Base-by-base conservation (phyloP, 768 basidiomycete species). In the Kwoniella europaea region DNA sequence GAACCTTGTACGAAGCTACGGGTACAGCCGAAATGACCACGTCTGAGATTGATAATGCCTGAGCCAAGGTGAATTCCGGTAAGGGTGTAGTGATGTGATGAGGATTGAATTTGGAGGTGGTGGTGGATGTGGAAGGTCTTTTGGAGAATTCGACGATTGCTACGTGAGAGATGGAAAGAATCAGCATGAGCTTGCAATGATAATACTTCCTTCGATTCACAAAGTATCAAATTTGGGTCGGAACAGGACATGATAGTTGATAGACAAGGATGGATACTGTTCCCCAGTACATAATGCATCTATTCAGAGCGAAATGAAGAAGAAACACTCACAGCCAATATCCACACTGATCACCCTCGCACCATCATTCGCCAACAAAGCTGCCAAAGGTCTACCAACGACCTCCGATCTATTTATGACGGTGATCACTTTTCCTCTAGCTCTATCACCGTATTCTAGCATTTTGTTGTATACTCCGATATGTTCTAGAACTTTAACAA, bases 391-490 rank as follows among this genome's bases (percentile, higher is more conserved):
- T 70, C 97, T 87, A 18, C 97, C 97, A 16, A 99, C 97, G 44
- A 99, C 97, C 83, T 99, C 97, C 50, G 93, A 95, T 72, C 94
- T 93, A 85, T 99, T 99, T 76, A 99, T 92, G 27, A 99, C 92
- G 2, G 94, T 93, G 72, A 99, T 86, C 4, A 91, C 95, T 82
- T 90, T 93, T 9, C 82, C 84, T 64, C 84, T 69, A 1, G 94
- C 95, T 42, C 95, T 88, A 83, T 98, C 94, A 43, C 97, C 97
- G 82, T 97, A 98, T 0, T 91, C 89, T 16, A 98, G 87, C 75
- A 98, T 88, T 74, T 85, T 90, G 85, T 98, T 98, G 86, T 99
- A 98, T 15, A 98, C 93, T 10, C 94, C 91, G 53, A 91, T 86
- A 80, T 90, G 88, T 82, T 99, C 97, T 24, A 99, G 87, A 71